Evolutionary conservation across 148 eudicot species (phyloP), one percentile per base, ranked within the genome.

Genomic region (Vaccinium macrocarpon): DNA sequence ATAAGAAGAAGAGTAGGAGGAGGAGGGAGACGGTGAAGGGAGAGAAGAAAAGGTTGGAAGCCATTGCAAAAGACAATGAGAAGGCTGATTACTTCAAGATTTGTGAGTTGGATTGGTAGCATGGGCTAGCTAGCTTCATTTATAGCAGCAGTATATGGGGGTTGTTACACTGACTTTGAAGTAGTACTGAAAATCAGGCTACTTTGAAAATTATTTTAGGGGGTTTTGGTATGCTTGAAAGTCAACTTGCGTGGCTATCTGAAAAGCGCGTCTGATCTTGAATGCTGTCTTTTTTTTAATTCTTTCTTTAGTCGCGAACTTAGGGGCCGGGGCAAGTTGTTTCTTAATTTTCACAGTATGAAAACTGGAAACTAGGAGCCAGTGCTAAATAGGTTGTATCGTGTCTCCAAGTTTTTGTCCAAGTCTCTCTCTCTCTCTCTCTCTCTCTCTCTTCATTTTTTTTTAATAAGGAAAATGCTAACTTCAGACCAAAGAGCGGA

Each of bases 171-270:
- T 35, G 38, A 2, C 38, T 35, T 35, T 35, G 38, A 35, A 2
- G 66, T 19, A 64, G 29, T 25, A 11, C 11, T 59, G 64, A 10
- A 64, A 23, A 64, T 64, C 3, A 2, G 71, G 71, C 6, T 10
- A 25, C 71, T 2, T 64, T 23, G 32, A 25, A 64, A 23, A 64
- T 13, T n/a, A 64, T 25, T 64, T 25, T 18, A 27, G 53, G 23
- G 27, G 18, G 82, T 53, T 80, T 25, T 13, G 8, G 19, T 52
- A 27, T 32, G 42, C 8, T 68, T 38, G 52, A 42, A 52, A 84
- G 86, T 84, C 86, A 84, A 84, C 71, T 32, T 79, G 79, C 83
- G 55, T 84, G 86, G 83, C 78, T 84, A 25, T 42, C 42, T 14
- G 62, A 73, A 74, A 81, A 81, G 50, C 83, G 87, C 87, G 83